Conservation (phyloP, 129 eudicot genomes). For the Centaurea solstitialis region DNA sequence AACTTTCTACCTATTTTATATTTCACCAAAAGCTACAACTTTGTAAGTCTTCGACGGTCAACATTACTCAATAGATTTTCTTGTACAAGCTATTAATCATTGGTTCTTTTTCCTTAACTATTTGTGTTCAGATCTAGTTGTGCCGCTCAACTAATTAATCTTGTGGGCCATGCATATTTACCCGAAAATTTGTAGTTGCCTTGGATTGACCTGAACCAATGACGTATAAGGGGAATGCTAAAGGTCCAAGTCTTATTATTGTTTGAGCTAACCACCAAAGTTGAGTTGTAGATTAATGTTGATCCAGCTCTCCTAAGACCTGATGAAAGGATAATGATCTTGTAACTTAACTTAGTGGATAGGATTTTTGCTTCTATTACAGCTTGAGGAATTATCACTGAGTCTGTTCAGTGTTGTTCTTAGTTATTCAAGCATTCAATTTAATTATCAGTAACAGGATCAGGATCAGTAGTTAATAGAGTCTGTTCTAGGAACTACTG, state of each 20-base stretch:
- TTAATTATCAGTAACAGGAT: no score
- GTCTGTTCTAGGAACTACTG: no score
- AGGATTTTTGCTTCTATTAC: no score
- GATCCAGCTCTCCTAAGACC: no score
- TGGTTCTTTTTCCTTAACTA: neutral
- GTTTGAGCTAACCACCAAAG: neutral
- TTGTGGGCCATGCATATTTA: neutral
- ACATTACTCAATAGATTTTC: neutral
- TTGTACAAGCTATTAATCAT: no score
- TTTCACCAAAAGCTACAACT: neutral
- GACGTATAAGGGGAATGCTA: neutral
- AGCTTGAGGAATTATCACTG: no score
- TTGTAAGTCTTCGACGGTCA: neutral
- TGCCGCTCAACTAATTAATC: neutral
- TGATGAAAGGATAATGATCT: no score
- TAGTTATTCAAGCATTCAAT: no score
- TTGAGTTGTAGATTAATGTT: neutral
- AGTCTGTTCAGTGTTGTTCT: no score
- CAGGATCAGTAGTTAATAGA: no score
- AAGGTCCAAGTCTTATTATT: neutral
- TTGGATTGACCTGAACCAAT: neutral
- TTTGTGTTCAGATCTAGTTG: no score
- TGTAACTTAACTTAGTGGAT: no score
- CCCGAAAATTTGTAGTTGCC: neutral
- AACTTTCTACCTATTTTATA: neutral